Evolutionary conservation across 2,329 filamentous ascomycete genomes (phyloP).

Genomic region (Diplodia seriata): DNA sequence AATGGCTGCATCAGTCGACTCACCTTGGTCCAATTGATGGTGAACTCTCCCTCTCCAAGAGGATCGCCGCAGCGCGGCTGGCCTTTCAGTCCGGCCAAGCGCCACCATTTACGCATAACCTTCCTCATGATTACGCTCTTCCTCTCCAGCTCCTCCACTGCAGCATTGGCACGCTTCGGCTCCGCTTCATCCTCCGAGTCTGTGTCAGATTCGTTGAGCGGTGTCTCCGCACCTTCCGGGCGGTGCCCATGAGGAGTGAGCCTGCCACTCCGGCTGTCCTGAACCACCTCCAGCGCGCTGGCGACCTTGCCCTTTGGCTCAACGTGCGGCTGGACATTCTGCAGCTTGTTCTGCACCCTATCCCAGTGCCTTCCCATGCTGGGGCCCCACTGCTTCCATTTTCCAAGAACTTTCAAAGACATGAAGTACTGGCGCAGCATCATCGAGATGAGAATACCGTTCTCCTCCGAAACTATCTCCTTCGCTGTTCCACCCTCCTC

Average conservation of each 20-base stretch:
- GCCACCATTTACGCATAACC: slow-evolving; percentile 76
- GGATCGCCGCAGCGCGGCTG: slow-evolving; percentile 59
- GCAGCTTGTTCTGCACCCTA: slow-evolving; percentile 67
- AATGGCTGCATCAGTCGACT: not conserved
- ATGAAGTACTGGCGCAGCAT: slow-evolving; percentile 92
- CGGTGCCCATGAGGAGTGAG: slow-evolving; percentile 32
- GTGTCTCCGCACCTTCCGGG: slow-evolving; percentile 39
- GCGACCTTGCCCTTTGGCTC: slow-evolving; percentile 45
- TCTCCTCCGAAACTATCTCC: slow-evolving; percentile 84
- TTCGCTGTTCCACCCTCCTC: slow-evolving; percentile 78
- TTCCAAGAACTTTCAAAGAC: slow-evolving; percentile 78
- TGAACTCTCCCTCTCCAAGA: slow-evolving; percentile 65
- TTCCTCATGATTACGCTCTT: slow-evolving; percentile 71
- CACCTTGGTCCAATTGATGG: slow-evolving; percentile 72
- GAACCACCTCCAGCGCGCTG: slow-evolving; percentile 35
- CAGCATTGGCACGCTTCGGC: slow-evolving; percentile 55
- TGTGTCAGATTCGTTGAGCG: slow-evolving; percentile 40
- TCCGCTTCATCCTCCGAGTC: slow-evolving; percentile 51
- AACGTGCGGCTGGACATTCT: slow-evolving; percentile 59
- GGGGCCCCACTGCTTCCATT: slow-evolving; percentile 75
- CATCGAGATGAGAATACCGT: slow-evolving; percentile 83
- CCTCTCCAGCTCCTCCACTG: slow-evolving; percentile 47
- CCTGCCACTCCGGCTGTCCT: slow-evolving; percentile 13
- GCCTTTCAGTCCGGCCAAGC: slow-evolving; percentile 67
- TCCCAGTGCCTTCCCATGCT: slow-evolving; percentile 70